These are phyloP conservation scores for Dothidotthia symphoricarpi DNA, from an alignment of 2,329 filamentous ascomycete species.

Conservation along the genomic window DNA sequence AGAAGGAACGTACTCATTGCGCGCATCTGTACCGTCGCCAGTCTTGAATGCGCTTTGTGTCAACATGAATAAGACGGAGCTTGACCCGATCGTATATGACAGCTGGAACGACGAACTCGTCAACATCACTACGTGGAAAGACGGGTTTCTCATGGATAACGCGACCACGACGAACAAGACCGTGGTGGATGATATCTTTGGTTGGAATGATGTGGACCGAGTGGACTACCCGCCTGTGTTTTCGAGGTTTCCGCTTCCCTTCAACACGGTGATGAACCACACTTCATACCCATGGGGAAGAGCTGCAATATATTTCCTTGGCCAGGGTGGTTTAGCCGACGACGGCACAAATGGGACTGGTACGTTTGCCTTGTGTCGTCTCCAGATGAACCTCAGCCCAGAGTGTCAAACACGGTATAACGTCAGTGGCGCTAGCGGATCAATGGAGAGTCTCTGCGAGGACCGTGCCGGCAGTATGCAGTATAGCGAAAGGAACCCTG, in stretches of 20 bases:
- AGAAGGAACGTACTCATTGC: slow-evolving; percentile 66
- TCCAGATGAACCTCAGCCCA: slow-evolving; percentile 63
- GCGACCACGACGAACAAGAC: slow-evolving; percentile 42
- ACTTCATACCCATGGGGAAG: slow-evolving; percentile 38
- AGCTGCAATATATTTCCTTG: slow-evolving; percentile 66
- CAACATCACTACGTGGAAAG: slow-evolving; percentile 23
- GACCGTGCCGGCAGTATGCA: slow-evolving; percentile 54
- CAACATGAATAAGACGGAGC: slow-evolving; percentile 59
- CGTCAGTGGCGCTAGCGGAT: slow-evolving; percentile 53
- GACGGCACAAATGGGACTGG: slow-evolving; percentile 19
- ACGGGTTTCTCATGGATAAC: slow-evolving; percentile 7
- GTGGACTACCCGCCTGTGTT: slow-evolving; percentile 45
- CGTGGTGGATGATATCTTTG: slow-evolving; percentile 67
- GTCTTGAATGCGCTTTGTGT: slow-evolving; percentile 71
- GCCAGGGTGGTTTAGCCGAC: slow-evolving; percentile 25
- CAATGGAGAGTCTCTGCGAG: slow-evolving; percentile 62
- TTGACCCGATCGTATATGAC: slow-evolving; percentile 64
- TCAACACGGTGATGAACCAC: slow-evolving; percentile 58
- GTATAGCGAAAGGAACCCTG: slow-evolving; percentile 53
- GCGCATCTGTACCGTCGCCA: slow-evolving; percentile 68
- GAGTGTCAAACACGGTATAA: slow-evolving; percentile 63
- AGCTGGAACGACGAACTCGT: slow-evolving; percentile 53
- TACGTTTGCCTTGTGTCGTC: slow-evolving; percentile 64
- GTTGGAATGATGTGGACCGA: slow-evolving; percentile 59
- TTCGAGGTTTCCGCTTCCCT: slow-evolving; percentile 55